phyloP scores from a whole-genome alignment of 75 land plant genomes.

The Azolla pinnata region DNA sequence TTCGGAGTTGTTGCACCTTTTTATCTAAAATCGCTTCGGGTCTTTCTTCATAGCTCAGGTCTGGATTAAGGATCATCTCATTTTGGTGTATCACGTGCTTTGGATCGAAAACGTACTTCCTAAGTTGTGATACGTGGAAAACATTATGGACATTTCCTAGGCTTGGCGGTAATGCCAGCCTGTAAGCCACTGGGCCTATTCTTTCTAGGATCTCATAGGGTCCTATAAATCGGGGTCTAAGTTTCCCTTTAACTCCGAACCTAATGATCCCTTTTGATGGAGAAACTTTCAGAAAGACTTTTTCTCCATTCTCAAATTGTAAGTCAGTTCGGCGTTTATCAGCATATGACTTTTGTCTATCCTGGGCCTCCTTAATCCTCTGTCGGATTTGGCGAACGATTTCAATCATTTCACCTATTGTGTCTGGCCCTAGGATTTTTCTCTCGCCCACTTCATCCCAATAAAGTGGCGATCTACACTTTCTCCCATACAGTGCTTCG shows the following conservation, averaged over 20 bases:
- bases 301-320: constrained; percentile 10
- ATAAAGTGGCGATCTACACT: not conserved
- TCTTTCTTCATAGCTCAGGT: no score
- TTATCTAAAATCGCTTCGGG: no score
- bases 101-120: constrained; percentile 1
- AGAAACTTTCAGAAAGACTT: constrained; percentile 10
- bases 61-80: no score
- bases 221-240: not conserved
- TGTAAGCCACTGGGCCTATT: not conserved
- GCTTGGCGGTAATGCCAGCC: not conserved
- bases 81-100: no score
- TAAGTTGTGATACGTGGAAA: not conserved
- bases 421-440: not conserved
- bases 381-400: not conserved
- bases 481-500: constrained; percentile 10
- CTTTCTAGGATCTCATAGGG: not conserved
- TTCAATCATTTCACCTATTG: not conserved
- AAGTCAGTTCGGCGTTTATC: not conserved
- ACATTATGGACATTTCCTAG: not conserved
- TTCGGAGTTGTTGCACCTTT: no score
- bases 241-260: not conserved
- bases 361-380: not conserved
- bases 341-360: not conserved
- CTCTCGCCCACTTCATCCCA: not conserved
- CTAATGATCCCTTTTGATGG: not conserved